A percentile compares a stretch with the other conserved stretches of the same genome.
Evolutionary conservation across 331 rosid species (phyloP).

Genomic region (Rhamnella rubrinervis): DNA sequence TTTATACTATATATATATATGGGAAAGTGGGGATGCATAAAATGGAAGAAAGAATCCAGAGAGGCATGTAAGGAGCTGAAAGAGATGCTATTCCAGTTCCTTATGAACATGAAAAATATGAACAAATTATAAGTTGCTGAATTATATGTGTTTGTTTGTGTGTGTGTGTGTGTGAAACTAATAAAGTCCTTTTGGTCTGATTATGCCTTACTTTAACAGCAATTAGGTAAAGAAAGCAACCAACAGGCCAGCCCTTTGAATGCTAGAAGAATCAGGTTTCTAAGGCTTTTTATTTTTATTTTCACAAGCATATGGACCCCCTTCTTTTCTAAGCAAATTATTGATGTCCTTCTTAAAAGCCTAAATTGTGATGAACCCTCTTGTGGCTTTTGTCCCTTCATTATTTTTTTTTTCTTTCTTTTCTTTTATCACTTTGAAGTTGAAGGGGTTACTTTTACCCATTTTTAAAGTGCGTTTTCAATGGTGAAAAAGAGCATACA

Average conservation of each 20-base stretch:
- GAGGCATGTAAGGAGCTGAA: too few relatives aligned
- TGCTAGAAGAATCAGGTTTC: conserved; percentile 39
- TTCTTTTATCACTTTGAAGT: conserved; percentile 34
- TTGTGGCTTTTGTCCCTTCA: conserved; percentile 24
- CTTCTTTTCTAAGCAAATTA: conserved; percentile 37
- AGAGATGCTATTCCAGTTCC: too few relatives aligned
- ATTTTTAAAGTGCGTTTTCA: conserved; percentile 33
- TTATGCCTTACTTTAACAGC: conserved; percentile 40
- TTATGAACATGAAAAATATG: too few relatives aligned
- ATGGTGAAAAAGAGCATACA: conserved; percentile 32
- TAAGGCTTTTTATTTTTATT: conserved; percentile 18
- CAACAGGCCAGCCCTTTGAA: conserved; percentile 24
- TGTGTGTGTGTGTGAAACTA: neutral
- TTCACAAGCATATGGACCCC: conserved; percentile 27
- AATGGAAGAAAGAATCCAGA: too few relatives aligned
- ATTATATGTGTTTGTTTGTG: neutral
- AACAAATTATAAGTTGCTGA: neutral
- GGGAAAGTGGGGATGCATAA: too few relatives aligned
- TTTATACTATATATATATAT: too few relatives aligned
- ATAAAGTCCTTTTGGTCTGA: conserved; percentile 24
- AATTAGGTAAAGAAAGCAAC: conserved; percentile 50
- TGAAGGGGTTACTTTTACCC: conserved; percentile 42
- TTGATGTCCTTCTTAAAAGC: conserved; percentile 54
- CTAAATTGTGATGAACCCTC: conserved; percentile 40
- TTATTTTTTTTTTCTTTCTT: conserved; percentile 28